Conservation (phyloP, 2,329 filamentous ascomycete species). For the Pseudogymnoascus destructans region DNA sequence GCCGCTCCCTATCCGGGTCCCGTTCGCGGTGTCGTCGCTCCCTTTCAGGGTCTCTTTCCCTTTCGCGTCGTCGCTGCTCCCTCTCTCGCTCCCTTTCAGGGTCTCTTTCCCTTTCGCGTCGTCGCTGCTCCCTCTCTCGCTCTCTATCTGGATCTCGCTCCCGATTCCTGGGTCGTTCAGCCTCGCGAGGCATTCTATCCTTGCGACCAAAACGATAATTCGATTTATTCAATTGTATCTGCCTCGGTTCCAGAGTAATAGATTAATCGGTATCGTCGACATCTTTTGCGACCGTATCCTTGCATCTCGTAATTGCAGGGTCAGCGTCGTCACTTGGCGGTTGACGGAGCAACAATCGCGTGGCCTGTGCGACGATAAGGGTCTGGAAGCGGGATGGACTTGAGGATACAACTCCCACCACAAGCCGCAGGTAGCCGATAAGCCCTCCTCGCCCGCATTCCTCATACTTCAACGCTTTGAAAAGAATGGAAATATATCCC, state of each 20-base stretch:
- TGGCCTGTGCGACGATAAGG: neutral
- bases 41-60: conserved; percentile 13
- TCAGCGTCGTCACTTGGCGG: neutral
- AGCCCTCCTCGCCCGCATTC: neutral
- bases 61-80: conserved; percentile 1
- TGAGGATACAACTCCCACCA: neutral
- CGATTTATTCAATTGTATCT: neutral
- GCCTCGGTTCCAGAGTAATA: neutral
- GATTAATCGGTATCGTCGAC: neutral
- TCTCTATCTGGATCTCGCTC: conserved; percentile 15
- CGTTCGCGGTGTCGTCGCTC: conserved; percentile 6
- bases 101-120: conserved; percentile 14
- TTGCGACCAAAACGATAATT: neutral
- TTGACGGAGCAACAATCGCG: neutral
- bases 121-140: neutral
- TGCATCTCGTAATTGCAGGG: neutral
- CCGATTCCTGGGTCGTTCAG: conserved; percentile 18
- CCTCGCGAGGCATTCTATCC: conserved; percentile 17
- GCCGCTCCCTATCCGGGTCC: neutral
- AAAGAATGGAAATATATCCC: neutral
- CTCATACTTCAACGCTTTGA: conserved; percentile 1
- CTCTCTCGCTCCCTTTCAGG: conserved; percentile 4
- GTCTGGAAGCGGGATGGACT: neutral
- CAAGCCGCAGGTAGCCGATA: conserved; percentile 9
- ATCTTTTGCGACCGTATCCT: neutral